Percentiles rank a stretch among this genome's conserved stretches.
Conservation (phyloP, 169 alveolate species). For the Cryptosporidium muris region DNA sequence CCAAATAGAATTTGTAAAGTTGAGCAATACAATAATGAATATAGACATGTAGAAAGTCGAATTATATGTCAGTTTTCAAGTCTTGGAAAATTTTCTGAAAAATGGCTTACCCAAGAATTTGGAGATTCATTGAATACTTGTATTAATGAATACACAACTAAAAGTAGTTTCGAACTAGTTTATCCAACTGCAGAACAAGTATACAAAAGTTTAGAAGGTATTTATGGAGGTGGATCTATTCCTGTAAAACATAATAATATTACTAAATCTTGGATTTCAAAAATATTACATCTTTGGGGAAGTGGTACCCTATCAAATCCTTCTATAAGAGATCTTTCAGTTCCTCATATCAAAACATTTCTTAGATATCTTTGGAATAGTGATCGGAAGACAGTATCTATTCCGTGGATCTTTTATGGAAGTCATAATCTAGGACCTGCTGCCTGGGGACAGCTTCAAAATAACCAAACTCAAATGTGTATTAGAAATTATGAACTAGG, state of each 20-base stretch:
- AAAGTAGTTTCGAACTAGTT: background rate
- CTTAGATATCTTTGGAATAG: background rate
- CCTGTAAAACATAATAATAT: slow-evolving; percentile 45
- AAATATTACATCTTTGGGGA: slow-evolving; percentile 34
- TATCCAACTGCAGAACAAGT: slow-evolving; percentile 58
- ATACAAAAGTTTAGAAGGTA: slow-evolving; percentile 20
- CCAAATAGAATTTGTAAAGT: background rate
- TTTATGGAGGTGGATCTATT: slow-evolving; percentile 36
- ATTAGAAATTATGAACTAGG: slow-evolving; percentile 53
- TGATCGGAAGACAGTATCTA: background rate
- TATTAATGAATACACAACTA: background rate
- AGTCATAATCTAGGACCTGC: slow-evolving; percentile 62
- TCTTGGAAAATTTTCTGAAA: slow-evolving; percentile 47
- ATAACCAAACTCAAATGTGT: slow-evolving; percentile 18
- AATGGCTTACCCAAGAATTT: slow-evolving; percentile 48
- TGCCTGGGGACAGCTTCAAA: slow-evolving; percentile 68
- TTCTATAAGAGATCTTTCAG: background rate
- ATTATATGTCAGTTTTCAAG: slow-evolving; percentile 39
- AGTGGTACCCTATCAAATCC: background rate
- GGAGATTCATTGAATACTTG: background rate
- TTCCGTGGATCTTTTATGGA: slow-evolving; percentile 55
- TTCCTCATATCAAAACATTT: slow-evolving; percentile 56
- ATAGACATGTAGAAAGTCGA: background rate
- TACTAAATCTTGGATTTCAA: slow-evolving; percentile 46
- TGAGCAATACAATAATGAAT: background rate